These are phyloP conservation scores for Monosporozyma aquatica DNA, from an alignment of 805 yeast species.

Conservation along the genomic window DNA sequence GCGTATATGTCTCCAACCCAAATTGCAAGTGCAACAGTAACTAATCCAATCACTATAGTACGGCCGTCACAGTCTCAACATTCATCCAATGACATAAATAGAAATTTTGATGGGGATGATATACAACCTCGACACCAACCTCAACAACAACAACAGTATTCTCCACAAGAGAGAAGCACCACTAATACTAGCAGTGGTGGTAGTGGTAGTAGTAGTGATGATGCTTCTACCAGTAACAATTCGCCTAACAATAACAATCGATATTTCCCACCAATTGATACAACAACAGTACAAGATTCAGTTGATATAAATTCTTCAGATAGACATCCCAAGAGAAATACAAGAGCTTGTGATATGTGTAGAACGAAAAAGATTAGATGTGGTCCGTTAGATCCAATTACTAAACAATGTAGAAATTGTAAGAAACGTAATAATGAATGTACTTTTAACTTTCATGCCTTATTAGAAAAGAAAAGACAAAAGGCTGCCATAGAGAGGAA, in stretches of 20 bases:
- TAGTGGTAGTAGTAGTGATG: too few species aligned
- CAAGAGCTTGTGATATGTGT: conserved; percentile 20
- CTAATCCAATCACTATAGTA: too few species aligned
- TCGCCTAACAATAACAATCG: not conserved
- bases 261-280: not conserved
- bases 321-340: conserved; percentile 8
- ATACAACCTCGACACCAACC: too few species aligned
- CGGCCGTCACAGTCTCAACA: too few species aligned
- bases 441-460: conserved; percentile 16
- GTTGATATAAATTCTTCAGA: not conserved
- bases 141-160: too few species aligned
- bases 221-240: not conserved
- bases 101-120: too few species aligned
- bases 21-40: too few species aligned
- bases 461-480: conserved; percentile 7
- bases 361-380: conserved; percentile 18
- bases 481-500: not conserved
- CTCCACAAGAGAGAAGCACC: too few species aligned
- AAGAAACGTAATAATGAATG: conserved; percentile 12
- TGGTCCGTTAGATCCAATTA: conserved; percentile 9
- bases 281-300: too few species aligned
- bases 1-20: too few species aligned
- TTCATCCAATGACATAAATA: too few species aligned
- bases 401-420: conserved; percentile 16
- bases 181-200: too few species aligned